phyloP scores from a whole-genome alignment of 306 rosid species.

The Castanea crenata region DNA sequence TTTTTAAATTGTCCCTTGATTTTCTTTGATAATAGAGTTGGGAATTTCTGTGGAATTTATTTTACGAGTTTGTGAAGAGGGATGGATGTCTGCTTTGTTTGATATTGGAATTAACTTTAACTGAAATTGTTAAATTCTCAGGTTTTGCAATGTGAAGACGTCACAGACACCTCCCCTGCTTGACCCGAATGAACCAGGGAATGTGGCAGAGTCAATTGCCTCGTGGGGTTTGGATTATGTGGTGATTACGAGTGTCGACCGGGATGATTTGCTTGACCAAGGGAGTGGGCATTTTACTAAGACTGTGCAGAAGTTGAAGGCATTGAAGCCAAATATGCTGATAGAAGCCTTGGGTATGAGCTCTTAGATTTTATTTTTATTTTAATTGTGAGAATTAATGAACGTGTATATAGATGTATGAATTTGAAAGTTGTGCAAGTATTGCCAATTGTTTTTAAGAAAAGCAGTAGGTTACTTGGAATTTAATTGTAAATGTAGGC shows the following conservation, averaged over 20 bases:
- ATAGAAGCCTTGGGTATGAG: conserved; percentile 87
- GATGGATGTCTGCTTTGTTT: not conserved
- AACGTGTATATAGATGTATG: not conserved
- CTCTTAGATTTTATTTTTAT: not conserved
- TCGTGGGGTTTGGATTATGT: conserved; percentile 99
- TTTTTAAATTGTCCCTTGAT: too few species aligned
- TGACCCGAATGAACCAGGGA: conserved; percentile 84
- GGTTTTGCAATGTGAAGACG: conserved; percentile 98
- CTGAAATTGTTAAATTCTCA: conserved; percentile 21
- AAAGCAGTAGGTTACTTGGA: conserved; percentile 3
- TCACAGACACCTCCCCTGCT: conserved; percentile 95
- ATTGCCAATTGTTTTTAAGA: conserved; percentile 8
- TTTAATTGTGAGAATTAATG: conserved; percentile 14
- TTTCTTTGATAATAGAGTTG: too few species aligned
- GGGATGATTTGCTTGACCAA: conserved; percentile 95
- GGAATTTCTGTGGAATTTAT: too few species aligned
- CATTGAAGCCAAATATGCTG: conserved; percentile 76
- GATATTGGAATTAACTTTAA: not conserved
- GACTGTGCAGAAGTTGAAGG: conserved; percentile 87
- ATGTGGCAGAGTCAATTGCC: conserved; percentile 98
- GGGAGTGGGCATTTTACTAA: conserved; percentile 96
- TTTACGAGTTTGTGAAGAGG: too few species aligned
- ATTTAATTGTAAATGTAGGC: conserved; percentile 8
- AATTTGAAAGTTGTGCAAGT: conserved; percentile 9
- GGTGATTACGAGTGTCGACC: conserved; percentile 95